These are phyloP conservation scores for Aureoboletus auriporus DNA, from an alignment of 768 basidiomycete genomes.

Conservation along the genomic window DNA sequence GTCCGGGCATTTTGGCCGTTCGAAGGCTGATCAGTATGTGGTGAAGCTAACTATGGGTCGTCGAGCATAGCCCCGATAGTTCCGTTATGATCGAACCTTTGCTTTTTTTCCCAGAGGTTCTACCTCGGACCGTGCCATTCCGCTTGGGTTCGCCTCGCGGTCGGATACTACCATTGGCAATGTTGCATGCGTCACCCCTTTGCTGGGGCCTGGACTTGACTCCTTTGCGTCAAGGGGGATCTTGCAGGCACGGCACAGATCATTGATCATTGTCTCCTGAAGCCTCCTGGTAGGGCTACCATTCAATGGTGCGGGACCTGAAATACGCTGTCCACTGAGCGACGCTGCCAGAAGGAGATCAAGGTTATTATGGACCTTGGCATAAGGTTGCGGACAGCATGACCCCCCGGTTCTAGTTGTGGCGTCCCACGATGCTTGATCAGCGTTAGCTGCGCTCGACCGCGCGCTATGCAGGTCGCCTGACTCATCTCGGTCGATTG, in stretches of 20 bases:
- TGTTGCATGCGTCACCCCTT: slow-evolving; percentile 1
- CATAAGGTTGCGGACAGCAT: slow-evolving; percentile 10
- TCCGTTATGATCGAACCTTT: slow-evolving; percentile 30
- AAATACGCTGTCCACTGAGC: slow-evolving; percentile 1
- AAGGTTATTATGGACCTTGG: too few species aligned
- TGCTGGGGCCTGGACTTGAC: neutral
- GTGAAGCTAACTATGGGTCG: slow-evolving; percentile 14
- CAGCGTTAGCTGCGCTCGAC: neutral
- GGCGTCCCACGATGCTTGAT: slow-evolving; percentile 12
- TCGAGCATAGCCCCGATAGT: slow-evolving; percentile 23
- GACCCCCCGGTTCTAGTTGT: slow-evolving; percentile 9
- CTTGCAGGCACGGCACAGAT: slow-evolving; percentile 9
- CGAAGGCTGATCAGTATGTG: slow-evolving; percentile 7
- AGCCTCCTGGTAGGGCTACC: too few species aligned
- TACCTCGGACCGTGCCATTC: slow-evolving; percentile 10
- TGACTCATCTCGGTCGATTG: too few species aligned
- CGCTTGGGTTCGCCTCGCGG: slow-evolving; percentile 3
- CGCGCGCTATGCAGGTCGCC: too few species aligned
- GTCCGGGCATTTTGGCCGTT: slow-evolving; percentile 8
- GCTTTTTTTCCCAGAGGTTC: slow-evolving; percentile 15
- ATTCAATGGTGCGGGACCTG: neutral
- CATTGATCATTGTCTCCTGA: neutral
- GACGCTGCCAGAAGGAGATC: slow-evolving; percentile 13
- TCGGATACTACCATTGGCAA: neutral
- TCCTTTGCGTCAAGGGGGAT: slow-evolving; percentile 8